Percentiles rank a stretch among this genome's conserved stretches.
These are phyloP conservation scores for Cyclaneusma minus DNA, from an alignment of 2,329 filamentous ascomycete genomes.

Conservation along the genomic window DNA sequence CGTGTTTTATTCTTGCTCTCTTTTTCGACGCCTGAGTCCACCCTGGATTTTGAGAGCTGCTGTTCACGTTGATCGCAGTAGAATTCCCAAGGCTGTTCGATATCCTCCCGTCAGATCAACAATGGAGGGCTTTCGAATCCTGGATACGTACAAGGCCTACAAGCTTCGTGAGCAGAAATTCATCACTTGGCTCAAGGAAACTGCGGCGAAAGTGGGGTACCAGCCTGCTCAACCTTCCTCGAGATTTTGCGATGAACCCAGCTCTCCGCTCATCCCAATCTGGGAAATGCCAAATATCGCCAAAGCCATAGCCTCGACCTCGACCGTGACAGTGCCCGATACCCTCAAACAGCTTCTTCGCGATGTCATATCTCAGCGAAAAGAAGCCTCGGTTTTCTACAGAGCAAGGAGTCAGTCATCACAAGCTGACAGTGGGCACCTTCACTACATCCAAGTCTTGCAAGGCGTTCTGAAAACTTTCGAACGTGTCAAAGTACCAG, in stretches of 20 bases:
- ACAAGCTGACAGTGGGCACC: constrained; percentile 1
- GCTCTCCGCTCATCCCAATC: constrained; percentile 1
- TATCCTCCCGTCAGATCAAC: no score
- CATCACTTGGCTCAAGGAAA: constrained; percentile 5
- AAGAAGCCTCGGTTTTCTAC: constrained; percentile 2
- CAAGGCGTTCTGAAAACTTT: constrained; percentile 1
- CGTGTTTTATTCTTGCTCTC: no score
- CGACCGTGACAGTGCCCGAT: constrained; percentile 2
- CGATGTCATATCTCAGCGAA: constrained; percentile 4
- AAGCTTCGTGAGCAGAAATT: constrained; percentile 6
- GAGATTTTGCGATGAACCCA: no score
- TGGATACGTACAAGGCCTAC: constrained; percentile 8
- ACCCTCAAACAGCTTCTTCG: constrained; percentile 3
- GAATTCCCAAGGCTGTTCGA: no score
- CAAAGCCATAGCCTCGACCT: constrained; percentile 1
- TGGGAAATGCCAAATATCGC: constrained; percentile 1
- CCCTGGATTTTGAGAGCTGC: no score
- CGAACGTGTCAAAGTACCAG: constrained; percentile 1
- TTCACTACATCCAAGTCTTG: constrained; percentile 4
- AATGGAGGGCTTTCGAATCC: constrained; percentile 1
- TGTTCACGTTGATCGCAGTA: no score
- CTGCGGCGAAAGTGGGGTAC: constrained; percentile 4
- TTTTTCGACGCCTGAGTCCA: no score
- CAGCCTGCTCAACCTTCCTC: background rate
- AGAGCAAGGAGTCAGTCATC: no score